Percentiles rank a stretch among this genome's conserved stretches.
Evolutionary conservation across 148 eudicot species (phyloP).

Genomic region (Selenicereus undatus): DNA sequence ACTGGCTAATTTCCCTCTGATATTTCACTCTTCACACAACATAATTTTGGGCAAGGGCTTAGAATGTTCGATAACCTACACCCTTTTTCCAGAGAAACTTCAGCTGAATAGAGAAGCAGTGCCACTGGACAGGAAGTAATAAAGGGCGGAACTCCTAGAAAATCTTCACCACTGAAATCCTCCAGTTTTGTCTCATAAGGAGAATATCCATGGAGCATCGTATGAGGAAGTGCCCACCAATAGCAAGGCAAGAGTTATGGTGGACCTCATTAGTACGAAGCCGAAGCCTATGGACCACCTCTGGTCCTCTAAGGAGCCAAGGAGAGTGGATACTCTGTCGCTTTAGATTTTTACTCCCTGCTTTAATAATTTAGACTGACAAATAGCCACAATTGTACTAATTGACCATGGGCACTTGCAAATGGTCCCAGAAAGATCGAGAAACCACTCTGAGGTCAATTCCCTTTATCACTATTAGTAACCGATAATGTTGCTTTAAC

Average conservation of each 20-base stretch:
- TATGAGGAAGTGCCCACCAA: neutral
- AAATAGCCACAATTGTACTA: neutral
- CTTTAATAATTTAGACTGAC: neutral
- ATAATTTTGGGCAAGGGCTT: neutral
- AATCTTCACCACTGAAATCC: neutral
- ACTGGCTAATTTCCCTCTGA: neutral
- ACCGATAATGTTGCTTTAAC: neutral
- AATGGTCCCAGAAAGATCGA: neutral
- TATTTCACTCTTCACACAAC: neutral
- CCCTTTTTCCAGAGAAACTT: neutral
- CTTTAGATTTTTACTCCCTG: neutral
- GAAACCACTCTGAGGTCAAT: neutral
- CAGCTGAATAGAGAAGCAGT: neutral
- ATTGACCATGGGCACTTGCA: neutral
- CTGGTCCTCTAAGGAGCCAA: neutral
- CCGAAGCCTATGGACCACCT: neutral
- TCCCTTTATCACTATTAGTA: neutral
- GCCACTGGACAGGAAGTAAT: conserved; percentile 10
- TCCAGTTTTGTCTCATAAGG: neutral
- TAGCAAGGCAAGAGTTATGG: neutral
- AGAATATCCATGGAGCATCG: too few relatives aligned
- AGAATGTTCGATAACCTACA: neutral
- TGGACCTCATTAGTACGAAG: neutral
- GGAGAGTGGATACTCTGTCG: neutral
- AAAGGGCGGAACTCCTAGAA: neutral